Evolutionary conservation across 169 alveolate species (phyloP), one percentile per base, ranked within the genome.

Genomic region (Plasmodium billcollinsi): DNA sequence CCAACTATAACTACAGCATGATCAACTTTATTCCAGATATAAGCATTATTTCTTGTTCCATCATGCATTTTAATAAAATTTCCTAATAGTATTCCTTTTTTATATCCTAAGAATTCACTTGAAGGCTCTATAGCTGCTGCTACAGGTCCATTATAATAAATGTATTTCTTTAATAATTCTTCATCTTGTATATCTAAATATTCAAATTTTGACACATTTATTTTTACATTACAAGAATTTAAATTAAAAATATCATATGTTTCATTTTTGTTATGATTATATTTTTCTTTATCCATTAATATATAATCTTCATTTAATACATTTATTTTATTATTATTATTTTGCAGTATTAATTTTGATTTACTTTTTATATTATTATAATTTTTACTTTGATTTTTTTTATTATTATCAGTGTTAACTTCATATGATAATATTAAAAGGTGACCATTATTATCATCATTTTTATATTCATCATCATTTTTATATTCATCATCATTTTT

Each of bases 1-100:
- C 91, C 91, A 43, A 83, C 85, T 83, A 83, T 33, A 33, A 83
- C 91, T 18, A 83, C 91, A 83, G 91, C 91, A 58, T 83, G 91
- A 62, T 83, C 91, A 7, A 83, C 91, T 50, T 83, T 83, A 63
- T 83, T 67, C 91, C 91, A 83, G 39, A 83, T 72, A 20, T 83
- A 83, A 29, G 91, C 91, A 83, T 83, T 69, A 14, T 78, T 69
- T 29, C 69, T 62, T 8, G 61, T 65, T 14, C 91, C 91, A 70
- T 83, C 91, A 15, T 43, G 21, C 91, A 83, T 83, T 69, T 83
- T 83, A 69, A 83, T 69, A 29, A 54, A 83, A 18, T 58, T 83
- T 15, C 83, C 91, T 20, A n/a, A 20, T 24, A 83, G 33, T 33
- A 83, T 83, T 14, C 91, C 91, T 56, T 83, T 61, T 50, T 21